Evolutionary conservation across 768 basidiomycete genomes (phyloP).

Genomic region (Collybia sp.): DNA sequence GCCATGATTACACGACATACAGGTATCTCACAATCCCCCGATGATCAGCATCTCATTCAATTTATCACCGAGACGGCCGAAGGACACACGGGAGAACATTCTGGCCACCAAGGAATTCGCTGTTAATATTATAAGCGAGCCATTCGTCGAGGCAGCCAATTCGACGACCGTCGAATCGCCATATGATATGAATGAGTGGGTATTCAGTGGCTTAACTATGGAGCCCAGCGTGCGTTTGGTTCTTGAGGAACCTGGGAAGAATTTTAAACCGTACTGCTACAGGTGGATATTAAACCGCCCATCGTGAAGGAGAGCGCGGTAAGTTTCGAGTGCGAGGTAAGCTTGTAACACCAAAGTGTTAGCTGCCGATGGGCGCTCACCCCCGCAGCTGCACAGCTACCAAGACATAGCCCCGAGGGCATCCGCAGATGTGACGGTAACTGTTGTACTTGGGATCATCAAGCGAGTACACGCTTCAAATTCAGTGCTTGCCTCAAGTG

Average conservation of each 20-base stretch:
- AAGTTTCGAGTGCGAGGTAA: slow-evolving; percentile 58
- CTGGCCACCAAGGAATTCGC: slow-evolving; percentile 62
- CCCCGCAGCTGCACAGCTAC: slow-evolving; percentile 40
- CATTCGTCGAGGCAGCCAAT: slow-evolving; percentile 55
- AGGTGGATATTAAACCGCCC: slow-evolving; percentile 46
- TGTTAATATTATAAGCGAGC: slow-evolving; percentile 67
- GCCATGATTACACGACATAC: slow-evolving; percentile 9
- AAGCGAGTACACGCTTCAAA: slow-evolving; percentile 49
- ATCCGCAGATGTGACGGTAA: slow-evolving; percentile 31
- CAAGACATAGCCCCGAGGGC: slow-evolving; percentile 41
- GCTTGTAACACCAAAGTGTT: slow-evolving; percentile 3
- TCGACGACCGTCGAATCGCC: slow-evolving; percentile 52
- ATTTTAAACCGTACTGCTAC: slow-evolving; percentile 7
- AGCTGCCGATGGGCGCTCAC: slow-evolving; percentile 4
- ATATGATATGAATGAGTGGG: slow-evolving; percentile 51
- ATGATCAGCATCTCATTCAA: slow-evolving; percentile 59
- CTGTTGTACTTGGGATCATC: slow-evolving; percentile 49
- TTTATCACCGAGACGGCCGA: slow-evolving; percentile 35
- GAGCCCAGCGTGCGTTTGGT: slow-evolving; percentile 42
- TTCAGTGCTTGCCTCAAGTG: slow-evolving; percentile 38
- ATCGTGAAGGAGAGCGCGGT: slow-evolving; percentile 55
- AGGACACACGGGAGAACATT: slow-evolving; percentile 68
- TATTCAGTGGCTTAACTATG: slow-evolving; percentile 52
- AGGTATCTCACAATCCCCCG: slow-evolving; percentile 65
- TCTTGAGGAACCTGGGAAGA: background rate